A percentile compares a stretch with the other conserved stretches of the same genome.
Evolutionary conservation across 1,284 basidiomycete genomes (phyloP).

Genomic region (Puccinia hordei): DNA sequence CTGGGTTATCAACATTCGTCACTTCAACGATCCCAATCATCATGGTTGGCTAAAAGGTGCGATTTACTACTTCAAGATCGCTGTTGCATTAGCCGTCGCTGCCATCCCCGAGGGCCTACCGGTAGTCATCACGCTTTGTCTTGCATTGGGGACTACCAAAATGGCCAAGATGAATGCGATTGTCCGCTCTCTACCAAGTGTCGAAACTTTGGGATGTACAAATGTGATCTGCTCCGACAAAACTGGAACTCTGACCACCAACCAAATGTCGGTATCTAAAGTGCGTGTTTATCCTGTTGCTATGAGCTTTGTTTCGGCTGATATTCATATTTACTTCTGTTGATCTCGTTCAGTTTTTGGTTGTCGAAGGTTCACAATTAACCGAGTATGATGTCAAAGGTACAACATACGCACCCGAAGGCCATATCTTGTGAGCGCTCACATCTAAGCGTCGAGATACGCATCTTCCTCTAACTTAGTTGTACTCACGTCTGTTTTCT

Average conservation of each 20-base stretch:
- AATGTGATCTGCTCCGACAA: conserved; percentile 98
- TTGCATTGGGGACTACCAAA: conserved; percentile 92
- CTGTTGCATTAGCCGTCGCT: conserved; percentile 90
- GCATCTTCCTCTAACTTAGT: conserved; percentile 3
- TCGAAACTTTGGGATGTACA: conserved; percentile 92
- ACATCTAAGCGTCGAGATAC: not conserved
- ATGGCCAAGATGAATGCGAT: conserved; percentile 98
- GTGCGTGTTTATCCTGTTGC: conserved; percentile 62
- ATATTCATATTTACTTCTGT: not conserved
- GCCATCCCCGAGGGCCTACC: conserved; percentile 94
- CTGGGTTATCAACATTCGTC: conserved; percentile 90
- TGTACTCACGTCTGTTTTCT: not conserved
- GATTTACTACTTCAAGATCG: conserved; percentile 97
- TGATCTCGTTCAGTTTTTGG: conserved; percentile 67
- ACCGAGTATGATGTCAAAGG: conserved; percentile 80
- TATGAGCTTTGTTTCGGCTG: not conserved
- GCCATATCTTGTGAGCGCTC: conserved; percentile 65
- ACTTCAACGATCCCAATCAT: conserved; percentile 89
- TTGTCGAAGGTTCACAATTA: conserved; percentile 67
- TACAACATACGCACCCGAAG: conserved; percentile 81
- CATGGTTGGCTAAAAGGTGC: conserved; percentile 86
- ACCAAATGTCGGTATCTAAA: conserved; percentile 90
- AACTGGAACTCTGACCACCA: conserved; percentile 68
- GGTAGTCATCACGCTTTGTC: conserved; percentile 92
- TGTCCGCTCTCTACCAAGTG: conserved; percentile 89